These are phyloP conservation scores for Neltuma alba DNA, from an alignment of 306 rosid species.

Conservation along the genomic window DNA sequence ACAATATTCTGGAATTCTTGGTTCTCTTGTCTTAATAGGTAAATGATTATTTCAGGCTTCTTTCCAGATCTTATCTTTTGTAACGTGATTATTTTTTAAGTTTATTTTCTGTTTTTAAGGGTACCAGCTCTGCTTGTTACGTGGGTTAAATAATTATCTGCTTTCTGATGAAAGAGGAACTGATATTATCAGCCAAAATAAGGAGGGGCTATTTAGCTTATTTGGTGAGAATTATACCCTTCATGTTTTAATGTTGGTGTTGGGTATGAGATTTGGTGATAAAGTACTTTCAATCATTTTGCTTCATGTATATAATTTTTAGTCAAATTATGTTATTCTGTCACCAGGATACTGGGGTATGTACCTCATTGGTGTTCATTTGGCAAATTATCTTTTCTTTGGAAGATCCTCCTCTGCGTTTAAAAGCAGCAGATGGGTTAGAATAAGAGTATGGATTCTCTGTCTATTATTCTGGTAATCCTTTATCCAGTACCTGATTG, in stretches of 20 bases:
- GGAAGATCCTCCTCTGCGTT: constrained; percentile 47
- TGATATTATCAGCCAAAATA: constrained; percentile 86
- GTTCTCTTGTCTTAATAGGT: constrained; percentile 81
- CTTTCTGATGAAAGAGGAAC: constrained; percentile 78
- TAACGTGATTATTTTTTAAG: constrained; percentile 28
- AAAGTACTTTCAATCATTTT: background rate
- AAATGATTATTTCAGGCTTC: constrained; percentile 34
- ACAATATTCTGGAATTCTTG: constrained; percentile 70
- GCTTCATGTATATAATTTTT: background rate
- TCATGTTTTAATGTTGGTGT: constrained; percentile 28
- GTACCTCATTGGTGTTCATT: constrained; percentile 83
- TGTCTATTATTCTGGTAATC: constrained; percentile 51
- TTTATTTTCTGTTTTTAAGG: constrained; percentile 51
- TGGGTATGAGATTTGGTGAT: background rate
- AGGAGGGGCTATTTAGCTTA: constrained; percentile 93
- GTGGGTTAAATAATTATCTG: constrained; percentile 68
- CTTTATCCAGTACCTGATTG: constrained; percentile 28
- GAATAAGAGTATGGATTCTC: constrained; percentile 62
- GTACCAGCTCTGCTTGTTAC: constrained; percentile 70
- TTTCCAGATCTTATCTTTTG: constrained; percentile 16
- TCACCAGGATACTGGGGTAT: constrained; percentile 87
- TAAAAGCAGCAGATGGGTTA: constrained; percentile 62
- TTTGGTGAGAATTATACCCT: constrained; percentile 60
- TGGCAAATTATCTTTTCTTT: constrained; percentile 76
- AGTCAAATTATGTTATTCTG: constrained; percentile 18